Conservation (phyloP, 192 early-diverging fungal species). For the Coemansia sp. region DNA sequence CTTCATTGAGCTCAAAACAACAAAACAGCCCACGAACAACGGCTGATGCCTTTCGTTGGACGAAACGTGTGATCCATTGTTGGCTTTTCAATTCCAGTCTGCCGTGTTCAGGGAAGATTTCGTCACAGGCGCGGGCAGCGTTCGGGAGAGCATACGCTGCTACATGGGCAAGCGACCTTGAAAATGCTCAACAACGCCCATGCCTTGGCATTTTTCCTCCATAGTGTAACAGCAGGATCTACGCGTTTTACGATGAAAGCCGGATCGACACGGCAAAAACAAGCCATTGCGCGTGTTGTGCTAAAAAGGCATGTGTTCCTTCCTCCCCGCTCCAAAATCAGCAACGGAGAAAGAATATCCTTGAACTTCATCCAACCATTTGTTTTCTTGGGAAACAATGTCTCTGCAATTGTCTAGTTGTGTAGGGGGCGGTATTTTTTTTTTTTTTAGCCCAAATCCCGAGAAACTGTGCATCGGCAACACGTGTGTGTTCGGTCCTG, state of each 20-base stretch:
- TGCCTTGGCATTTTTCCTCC: neutral
- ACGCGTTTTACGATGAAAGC: neutral
- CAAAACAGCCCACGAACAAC: neutral
- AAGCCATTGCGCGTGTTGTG: neutral
- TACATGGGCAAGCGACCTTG: no score
- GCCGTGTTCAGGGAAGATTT: no score
- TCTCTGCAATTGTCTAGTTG: no score
- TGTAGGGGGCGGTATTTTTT: neutral
- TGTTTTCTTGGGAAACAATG: conserved; percentile 14
- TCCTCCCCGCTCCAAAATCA: neutral
- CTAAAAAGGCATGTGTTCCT: neutral
- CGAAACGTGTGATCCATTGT: no score
- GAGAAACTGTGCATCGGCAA: neutral
- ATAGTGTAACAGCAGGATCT: neutral
- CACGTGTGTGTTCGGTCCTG: neutral
- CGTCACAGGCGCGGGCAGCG: no score
- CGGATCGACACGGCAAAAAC: neutral
- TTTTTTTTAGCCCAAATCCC: neutral
- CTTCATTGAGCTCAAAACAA: neutral
- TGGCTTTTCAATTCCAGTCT: no score
- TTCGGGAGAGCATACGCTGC: no score
- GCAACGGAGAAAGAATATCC: conserved; percentile 3
- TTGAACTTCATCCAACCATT: conserved; percentile 19
- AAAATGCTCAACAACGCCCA: neutral
- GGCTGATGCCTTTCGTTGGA: no score